phyloP scores from a whole-genome alignment of 768 basidiomycete genomes.

The Exidia glandulosa region DNA sequence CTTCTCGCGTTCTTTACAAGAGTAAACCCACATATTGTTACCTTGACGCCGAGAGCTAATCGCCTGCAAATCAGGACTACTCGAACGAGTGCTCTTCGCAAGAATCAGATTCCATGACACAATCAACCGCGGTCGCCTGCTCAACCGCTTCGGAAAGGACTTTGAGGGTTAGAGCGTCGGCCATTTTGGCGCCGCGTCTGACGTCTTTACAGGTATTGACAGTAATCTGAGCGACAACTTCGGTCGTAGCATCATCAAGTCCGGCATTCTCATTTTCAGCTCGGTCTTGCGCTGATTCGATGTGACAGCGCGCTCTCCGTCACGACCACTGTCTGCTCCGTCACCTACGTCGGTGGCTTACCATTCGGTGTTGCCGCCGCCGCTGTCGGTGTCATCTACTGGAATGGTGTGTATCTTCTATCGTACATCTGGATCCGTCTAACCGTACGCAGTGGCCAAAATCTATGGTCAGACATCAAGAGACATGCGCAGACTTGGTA shows the following conservation, averaged over 20 bases:
- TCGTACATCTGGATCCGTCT: background rate
- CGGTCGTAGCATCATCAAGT: conserved; percentile 61
- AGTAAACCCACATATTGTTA: conserved; percentile 24
- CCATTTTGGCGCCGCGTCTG: too few relatives aligned
- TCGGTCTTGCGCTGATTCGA: background rate
- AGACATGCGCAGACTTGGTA: conserved; percentile 21
- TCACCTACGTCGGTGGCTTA: conserved; percentile 68
- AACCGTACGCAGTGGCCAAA: conserved; percentile 26
- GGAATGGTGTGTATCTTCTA: conserved; percentile 43
- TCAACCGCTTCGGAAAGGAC: conserved; percentile 85
- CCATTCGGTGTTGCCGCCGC: conserved; percentile 57
- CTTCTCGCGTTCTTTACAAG: conserved; percentile 68
- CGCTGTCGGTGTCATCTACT: conserved; percentile 53
- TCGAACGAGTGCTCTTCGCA: conserved; percentile 77
- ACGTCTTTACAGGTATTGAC: too few relatives aligned
- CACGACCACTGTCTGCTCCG: conserved; percentile 56
- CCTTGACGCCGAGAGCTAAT: conserved; percentile 1
- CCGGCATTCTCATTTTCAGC: background rate
- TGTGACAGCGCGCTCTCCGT: conserved; percentile 42
- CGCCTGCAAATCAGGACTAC: conserved; percentile 30
- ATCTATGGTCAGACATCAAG: conserved; percentile 80
- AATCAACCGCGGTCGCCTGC: conserved; percentile 67
- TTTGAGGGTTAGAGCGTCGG: too few relatives aligned
- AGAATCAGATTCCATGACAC: conserved; percentile 92
- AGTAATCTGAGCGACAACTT: conserved; percentile 78